Percentiles rank a stretch among this genome's conserved stretches.
Evolutionary conservation across 192 early-diverging fungal species (phyloP).

Genomic region (Dimargaris xerosporica): DNA sequence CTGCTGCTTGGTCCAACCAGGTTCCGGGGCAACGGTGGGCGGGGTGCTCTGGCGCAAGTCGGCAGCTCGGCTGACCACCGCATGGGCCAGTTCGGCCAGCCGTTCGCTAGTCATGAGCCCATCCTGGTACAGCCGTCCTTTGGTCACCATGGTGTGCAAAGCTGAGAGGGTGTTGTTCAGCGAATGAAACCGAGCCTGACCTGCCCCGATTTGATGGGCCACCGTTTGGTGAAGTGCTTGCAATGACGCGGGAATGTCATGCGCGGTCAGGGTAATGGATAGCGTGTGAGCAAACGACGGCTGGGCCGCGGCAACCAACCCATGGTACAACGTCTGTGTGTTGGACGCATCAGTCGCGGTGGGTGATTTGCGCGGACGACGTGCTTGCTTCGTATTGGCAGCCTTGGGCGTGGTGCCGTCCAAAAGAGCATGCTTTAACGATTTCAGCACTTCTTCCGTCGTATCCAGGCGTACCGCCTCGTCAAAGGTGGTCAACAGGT

Average conservation of each 20-base stretch:
- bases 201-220: too few relatives aligned
- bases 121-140: background rate
- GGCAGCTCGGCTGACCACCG: background rate
- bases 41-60: background rate
- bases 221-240: background rate
- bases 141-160: background rate
- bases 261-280: too few relatives aligned
- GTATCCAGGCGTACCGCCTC: background rate
- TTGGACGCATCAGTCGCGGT: too few relatives aligned
- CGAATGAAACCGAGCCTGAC: too few relatives aligned
- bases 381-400: too few relatives aligned
- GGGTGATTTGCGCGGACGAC: too few relatives aligned
- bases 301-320: background rate
- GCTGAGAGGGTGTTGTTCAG: too few relatives aligned
- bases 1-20: background rate
- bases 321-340: background rate
- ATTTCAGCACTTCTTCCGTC: background rate
- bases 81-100: conserved; percentile 6
- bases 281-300: background rate
- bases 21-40: background rate
- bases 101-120: background rate
- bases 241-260: too few relatives aligned
- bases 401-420: too few relatives aligned
- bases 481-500: conserved; percentile 18
- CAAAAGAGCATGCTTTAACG: too few relatives aligned